Evolutionary conservation across 768 basidiomycete genomes (phyloP).

Genomic region (Rhodotorula taiwanensis): DNA sequence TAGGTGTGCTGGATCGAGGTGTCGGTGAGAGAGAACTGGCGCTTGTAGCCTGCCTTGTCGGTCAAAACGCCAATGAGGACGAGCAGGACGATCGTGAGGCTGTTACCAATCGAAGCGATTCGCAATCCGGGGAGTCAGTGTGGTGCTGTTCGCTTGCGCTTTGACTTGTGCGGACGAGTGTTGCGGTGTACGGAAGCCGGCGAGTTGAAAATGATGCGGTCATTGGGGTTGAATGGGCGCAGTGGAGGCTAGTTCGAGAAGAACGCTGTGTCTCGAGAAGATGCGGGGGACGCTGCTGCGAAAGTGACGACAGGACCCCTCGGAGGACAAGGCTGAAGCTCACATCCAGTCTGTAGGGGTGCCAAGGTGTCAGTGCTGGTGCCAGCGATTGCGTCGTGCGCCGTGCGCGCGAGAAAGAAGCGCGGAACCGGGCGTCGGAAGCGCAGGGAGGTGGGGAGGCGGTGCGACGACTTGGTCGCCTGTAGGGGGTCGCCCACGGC

Average conservation of each 20-base stretch:
- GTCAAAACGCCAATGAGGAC: constrained; percentile 19
- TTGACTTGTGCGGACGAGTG: no score
- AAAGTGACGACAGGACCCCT: no score
- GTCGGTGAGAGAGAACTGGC: constrained; percentile 70
- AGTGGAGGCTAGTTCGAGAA: neutral
- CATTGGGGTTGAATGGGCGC: no score
- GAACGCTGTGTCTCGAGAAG: no score
- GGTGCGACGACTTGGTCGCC: neutral
- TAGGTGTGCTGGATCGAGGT: constrained; percentile 50
- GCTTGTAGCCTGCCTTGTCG: constrained; percentile 50
- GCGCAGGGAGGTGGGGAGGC: neutral
- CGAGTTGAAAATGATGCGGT: no score
- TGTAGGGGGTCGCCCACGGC: neutral
- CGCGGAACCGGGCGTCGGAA: neutral
- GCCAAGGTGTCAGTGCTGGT: no score
- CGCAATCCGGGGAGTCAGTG: no score
- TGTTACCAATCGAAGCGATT: neutral
- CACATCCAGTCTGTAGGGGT: constrained; percentile 25
- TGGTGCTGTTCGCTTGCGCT: no score
- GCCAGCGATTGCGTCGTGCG: no score
- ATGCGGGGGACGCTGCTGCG: no score
- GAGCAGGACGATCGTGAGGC: constrained; percentile 28
- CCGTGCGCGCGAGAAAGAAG: neutral
- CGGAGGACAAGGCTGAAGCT: neutral
- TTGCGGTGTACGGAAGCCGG: no score